These are phyloP conservation scores for Erysimum cheiri DNA, from an alignment of 441 rosid genomes.

Conservation along the genomic window DNA sequence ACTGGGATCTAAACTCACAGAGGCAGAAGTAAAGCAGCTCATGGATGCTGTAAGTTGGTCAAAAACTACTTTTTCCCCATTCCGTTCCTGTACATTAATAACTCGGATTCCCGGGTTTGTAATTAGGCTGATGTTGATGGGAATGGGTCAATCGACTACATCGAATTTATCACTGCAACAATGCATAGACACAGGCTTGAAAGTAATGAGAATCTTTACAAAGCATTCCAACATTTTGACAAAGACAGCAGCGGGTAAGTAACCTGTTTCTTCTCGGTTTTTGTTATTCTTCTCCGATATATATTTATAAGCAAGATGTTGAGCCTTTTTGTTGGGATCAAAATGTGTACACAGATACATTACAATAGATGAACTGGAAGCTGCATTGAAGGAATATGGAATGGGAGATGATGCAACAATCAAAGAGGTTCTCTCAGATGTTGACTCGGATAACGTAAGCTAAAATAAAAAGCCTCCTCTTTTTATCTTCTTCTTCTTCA, in stretches of 20 bases:
- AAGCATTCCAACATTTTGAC: slow-evolving; percentile 83
- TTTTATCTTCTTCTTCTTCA: not conserved
- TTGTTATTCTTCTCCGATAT: not conserved
- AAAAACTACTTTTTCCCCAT: not conserved
- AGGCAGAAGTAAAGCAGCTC: slow-evolving; percentile 66
- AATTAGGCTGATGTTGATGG: slow-evolving; percentile 78
- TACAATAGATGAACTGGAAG: slow-evolving; percentile 61
- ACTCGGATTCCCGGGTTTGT: not conserved
- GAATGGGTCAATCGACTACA: slow-evolving; percentile 74
- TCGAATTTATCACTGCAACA: slow-evolving; percentile 79
- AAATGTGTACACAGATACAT: slow-evolving; percentile 53
- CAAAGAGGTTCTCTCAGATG: slow-evolving; percentile 73
- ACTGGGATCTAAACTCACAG: slow-evolving; percentile 67
- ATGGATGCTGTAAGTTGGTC: slow-evolving; percentile 65
- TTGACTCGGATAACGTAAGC: slow-evolving; percentile 64
- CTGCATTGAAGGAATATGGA: slow-evolving; percentile 63
- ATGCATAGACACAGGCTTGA: slow-evolving; percentile 84
- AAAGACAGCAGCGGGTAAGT: slow-evolving; percentile 76
- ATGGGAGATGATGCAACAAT: slow-evolving; percentile 68
- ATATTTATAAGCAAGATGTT: slow-evolving; percentile 1
- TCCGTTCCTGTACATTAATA: slow-evolving; percentile 7
- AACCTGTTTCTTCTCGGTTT: not conserved
- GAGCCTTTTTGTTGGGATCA: not conserved
- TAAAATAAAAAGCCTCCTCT: not conserved
- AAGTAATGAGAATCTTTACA: slow-evolving; percentile 70